Evolutionary conservation across 768 basidiomycete genomes (phyloP).

Genomic region (Infundibulicybe gibba): DNA sequence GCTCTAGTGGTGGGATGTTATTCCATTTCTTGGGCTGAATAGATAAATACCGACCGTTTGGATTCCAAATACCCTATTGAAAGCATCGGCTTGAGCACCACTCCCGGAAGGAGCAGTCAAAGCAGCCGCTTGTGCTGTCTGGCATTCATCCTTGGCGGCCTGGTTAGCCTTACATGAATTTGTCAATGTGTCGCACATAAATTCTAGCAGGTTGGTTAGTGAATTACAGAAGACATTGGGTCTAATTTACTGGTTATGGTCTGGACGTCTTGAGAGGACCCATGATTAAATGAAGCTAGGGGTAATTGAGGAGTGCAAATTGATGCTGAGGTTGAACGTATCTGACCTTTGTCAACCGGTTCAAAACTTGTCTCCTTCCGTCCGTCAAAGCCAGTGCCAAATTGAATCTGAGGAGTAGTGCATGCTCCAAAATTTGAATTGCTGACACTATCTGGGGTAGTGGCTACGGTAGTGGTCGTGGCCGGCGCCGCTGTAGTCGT

Average conservation of each 20-base stretch:
- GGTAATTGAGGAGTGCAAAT: not conserved
- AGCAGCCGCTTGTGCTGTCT: slow-evolving; percentile 35
- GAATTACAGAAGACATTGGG: slow-evolving; percentile 40
- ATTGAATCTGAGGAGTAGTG: slow-evolving; percentile 54
- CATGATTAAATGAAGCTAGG: not conserved
- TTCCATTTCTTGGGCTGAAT: slow-evolving; percentile 4
- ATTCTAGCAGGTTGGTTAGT: slow-evolving; percentile 18
- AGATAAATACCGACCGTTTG: slow-evolving; percentile 25
- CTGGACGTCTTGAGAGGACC: not conserved
- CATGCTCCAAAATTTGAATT: slow-evolving; percentile 51
- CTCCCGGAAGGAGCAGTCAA: slow-evolving; percentile 34
- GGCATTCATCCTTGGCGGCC: slow-evolving; percentile 50
- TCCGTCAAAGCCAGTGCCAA: slow-evolving; percentile 53
- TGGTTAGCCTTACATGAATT: slow-evolving; percentile 53
- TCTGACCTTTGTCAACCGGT: slow-evolving; percentile 44
- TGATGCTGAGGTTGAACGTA: too few relatives aligned
- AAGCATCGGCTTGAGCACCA: slow-evolving; percentile 55
- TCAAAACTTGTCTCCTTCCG: slow-evolving; percentile 58
- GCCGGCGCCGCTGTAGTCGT: slow-evolving; percentile 11
- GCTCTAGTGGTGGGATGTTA: slow-evolving; percentile 18
- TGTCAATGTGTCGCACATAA: slow-evolving; percentile 51
- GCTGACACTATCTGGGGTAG: too few relatives aligned
- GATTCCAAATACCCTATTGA: slow-evolving; percentile 39
- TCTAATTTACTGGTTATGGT: slow-evolving; percentile 47
- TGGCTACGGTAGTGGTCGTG: slow-evolving; percentile 11